Base-by-base conservation (phyloP, 495 filamentous ascomycete genomes). In the Aspergillus sparsus region DNA sequence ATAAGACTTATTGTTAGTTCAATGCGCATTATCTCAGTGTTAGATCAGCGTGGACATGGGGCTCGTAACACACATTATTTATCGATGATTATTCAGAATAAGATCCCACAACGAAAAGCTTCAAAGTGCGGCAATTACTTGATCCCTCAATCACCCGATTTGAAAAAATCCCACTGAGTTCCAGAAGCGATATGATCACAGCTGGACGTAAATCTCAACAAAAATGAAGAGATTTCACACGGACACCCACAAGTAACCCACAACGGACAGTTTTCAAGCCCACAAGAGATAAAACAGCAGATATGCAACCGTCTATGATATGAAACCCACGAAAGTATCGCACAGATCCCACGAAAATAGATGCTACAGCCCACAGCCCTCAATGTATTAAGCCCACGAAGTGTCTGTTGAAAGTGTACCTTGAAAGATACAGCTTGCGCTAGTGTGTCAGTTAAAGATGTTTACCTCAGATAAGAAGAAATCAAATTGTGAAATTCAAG, bases 181-280 rank as follows among this genome's bases (percentile, higher is more conserved):
- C 69, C 66, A 73, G 66, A 55, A 65, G 72, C 70, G 70, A 68
- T 47, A 58, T 65, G 58, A 69, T 69, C 71, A 73, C 56, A 41
- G 21, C 57, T 59, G 49, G 36, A 52, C 16, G 31, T 60, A 60
- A 60, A 57, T 63, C 58, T 65, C 59, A 47, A 64, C 51, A 1
- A 49, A 39, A 47, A 18, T 18, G 55, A 64, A 62, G 58, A 66
- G 58, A 65, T 67, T 62, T 58, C 39, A 51, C 62, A 42, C 65
- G 57, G 53, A 74, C 67, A 68, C 71, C 76, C 75, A 77, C 77
- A 76, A 75, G 71, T 70, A 74, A 72, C 73, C 71, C 76, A 68
- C 74, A 77, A 78, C 70, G 66, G 69, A 77, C 74, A 77, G 63
- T 74, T 69, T 74, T 75, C 68, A 80, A 80, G 75, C 77, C 77